Evolutionary conservation across 2,329 filamentous ascomycete genomes (phyloP).

Genomic region (Beauveria caledonica): DNA sequence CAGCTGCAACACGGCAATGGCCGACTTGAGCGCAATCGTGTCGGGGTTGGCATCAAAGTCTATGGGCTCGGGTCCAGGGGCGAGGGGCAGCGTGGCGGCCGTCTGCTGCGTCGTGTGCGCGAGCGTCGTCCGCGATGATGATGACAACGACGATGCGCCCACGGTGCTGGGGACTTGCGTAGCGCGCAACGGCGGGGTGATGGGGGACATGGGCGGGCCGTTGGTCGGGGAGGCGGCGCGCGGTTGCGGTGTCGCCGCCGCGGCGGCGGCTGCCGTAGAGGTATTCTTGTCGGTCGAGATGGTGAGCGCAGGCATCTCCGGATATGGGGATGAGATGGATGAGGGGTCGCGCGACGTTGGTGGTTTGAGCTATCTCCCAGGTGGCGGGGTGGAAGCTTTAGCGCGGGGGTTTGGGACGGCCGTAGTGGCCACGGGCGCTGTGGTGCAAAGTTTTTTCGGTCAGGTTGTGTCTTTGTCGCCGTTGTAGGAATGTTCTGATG

Average conservation of each 20-base stretch:
- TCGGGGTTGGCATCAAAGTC: constrained; percentile 66
- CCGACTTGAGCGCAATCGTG: constrained; percentile 75
- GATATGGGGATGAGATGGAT: too few relatives aligned
- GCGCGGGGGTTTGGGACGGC: too few relatives aligned
- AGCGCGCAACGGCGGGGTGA: constrained; percentile 41
- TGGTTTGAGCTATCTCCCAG: too few relatives aligned
- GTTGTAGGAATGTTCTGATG: too few relatives aligned
- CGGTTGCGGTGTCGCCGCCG: constrained; percentile 15
- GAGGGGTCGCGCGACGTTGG: too few relatives aligned
- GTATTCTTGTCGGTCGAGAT: neutral
- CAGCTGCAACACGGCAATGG: constrained; percentile 78
- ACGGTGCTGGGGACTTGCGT: constrained; percentile 21
- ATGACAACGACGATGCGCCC: neutral
- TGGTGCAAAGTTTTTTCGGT: too few relatives aligned
- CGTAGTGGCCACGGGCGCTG: too few relatives aligned
- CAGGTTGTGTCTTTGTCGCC: too few relatives aligned
- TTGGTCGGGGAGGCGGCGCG: constrained; percentile 37
- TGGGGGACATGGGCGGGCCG: constrained; percentile 43
- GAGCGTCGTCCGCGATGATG: constrained; percentile 18
- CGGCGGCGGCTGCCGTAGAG: constrained; percentile 4
- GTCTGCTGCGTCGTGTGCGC: constrained; percentile 37
- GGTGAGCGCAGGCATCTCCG: constrained; percentile 5
- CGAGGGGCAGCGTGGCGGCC: constrained; percentile 31
- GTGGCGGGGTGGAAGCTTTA: too few relatives aligned
- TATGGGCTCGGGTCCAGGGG: constrained; percentile 44